A percentile compares a stretch with the other conserved stretches of the same genome.
These are phyloP conservation scores for Fragaria nilgerrensis DNA, from an alignment of 306 rosid species.

Conservation along the genomic window DNA sequence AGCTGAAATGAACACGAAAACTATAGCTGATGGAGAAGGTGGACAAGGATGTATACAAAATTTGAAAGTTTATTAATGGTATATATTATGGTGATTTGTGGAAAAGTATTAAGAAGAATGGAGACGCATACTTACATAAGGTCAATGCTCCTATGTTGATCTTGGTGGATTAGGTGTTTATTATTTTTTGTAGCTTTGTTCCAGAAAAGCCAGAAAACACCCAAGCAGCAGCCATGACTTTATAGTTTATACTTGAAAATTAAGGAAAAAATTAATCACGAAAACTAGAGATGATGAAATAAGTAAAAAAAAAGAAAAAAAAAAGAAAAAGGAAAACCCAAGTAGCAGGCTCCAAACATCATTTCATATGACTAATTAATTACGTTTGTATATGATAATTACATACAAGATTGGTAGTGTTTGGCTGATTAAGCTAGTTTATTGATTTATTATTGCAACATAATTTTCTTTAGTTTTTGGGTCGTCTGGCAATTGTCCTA, in stretches of 20 bases:
- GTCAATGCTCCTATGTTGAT: slow-evolving; percentile 4
- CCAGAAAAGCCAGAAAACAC: background rate
- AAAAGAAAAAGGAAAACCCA: background rate
- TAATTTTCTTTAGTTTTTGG: background rate
- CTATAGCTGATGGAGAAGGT: background rate
- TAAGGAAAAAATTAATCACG: background rate
- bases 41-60: background rate
- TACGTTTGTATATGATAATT: background rate
- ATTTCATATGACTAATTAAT: background rate
- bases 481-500: background rate
- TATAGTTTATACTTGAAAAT: background rate
- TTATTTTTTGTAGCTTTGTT: background rate
- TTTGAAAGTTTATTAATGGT: background rate
- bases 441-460: background rate
- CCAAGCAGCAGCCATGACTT: slow-evolving; percentile 1
- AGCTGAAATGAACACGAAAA: background rate
- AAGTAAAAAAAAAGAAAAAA: background rate
- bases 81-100: background rate
- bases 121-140: background rate
- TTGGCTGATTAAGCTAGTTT: background rate
- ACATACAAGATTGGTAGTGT: background rate
- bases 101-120: background rate
- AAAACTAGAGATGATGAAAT: background rate
- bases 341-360: background rate
- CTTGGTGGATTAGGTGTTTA: background rate